These are phyloP conservation scores for Typha latifolia DNA, from an alignment of 176 grass and related monocot genomes.

Conservation along the genomic window DNA sequence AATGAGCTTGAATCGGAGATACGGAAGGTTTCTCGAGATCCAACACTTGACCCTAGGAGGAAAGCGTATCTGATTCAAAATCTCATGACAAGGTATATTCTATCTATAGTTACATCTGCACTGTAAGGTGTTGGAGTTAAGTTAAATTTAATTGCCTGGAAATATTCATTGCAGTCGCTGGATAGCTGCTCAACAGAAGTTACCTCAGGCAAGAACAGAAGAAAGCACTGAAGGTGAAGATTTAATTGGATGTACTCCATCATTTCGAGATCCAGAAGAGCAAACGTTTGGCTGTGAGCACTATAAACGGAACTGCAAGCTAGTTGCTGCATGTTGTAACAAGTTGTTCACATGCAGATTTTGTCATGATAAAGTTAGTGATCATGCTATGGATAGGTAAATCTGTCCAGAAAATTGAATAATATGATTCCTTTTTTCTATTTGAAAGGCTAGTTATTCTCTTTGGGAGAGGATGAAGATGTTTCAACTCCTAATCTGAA, in stretches of 20 bases:
- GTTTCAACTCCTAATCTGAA: too few species aligned
- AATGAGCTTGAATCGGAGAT: conserved; percentile 80
- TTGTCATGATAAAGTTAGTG: conserved; percentile 89
- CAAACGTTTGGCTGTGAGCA: conserved; percentile 83
- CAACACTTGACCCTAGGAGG: conserved; percentile 72
- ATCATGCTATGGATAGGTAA: conserved; percentile 91
- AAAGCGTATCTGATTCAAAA: conserved; percentile 97
- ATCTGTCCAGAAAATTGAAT: not conserved
- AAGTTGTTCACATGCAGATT: conserved; percentile 91
- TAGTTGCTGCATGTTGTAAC: conserved; percentile 76
- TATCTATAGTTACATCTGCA: not conserved
- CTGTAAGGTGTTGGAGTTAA: not conserved
- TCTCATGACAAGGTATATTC: conserved; percentile 79
- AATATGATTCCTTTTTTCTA: not conserved
- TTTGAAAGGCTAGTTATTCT: too few species aligned
- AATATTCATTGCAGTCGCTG: conserved; percentile 48
- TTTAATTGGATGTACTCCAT: conserved; percentile 40
- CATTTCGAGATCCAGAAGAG: conserved; percentile 58
- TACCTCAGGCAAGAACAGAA: conserved; percentile 30
- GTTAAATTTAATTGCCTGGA: not conserved
- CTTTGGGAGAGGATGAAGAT: too few species aligned
- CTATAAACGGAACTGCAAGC: conserved; percentile 91
- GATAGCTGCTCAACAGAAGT: conserved; percentile 89
- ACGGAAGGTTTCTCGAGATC: conserved; percentile 75
- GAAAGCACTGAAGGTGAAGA: conserved; percentile 16